Base-by-base conservation (phyloP, 129 eudicot species). In the Ambrosia trifida region DNA sequence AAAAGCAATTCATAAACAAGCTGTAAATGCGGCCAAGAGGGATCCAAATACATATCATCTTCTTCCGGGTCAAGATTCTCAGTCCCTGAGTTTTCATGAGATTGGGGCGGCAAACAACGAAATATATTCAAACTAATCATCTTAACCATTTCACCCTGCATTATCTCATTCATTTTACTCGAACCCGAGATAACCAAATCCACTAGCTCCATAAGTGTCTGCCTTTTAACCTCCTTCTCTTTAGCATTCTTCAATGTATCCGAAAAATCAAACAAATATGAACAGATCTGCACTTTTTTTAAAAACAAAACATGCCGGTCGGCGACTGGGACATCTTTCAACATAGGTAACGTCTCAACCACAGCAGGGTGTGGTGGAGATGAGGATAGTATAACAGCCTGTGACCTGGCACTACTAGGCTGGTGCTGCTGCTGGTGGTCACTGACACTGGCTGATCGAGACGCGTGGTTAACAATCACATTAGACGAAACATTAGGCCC, bases 151-250 rank as follows among this genome's bases (percentile, higher is more conserved):
- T 85, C 95, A 45, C 78, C 86, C 74, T 88, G 88, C 83, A 85
- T 82, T 16, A 85, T 75, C 41, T 88, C 95, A 53, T 85, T 88
- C 95, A 88, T 73, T 70, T 85, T 88, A 59, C 84, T 84, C 0
- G 85, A 88, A 28, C 90, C 90, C 16, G 88, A 85, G 30, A 82
- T 87, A 65, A 88, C 81, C 44, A 85, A 80, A 57, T 88, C 95
- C 43, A 85, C 77, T 24, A 88, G 83, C 79, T 88, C 95, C 11
- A 76, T 33, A 9, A 85, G 81, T 30, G 72, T 85, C 79, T 85
- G 90, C 78, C 73, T 65, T 79, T 88, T 88, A 71, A 88, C 82
- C 84, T 85, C 95, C 74, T 85, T 88, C 72, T 88, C 95, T 1
- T 75, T 76, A 17, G 65, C 75, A 47, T 64, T 62, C 72, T 88